phyloP scores from a whole-genome alignment of 192 early-diverging fungal genomes.

The Oehlia diaphana region DNA sequence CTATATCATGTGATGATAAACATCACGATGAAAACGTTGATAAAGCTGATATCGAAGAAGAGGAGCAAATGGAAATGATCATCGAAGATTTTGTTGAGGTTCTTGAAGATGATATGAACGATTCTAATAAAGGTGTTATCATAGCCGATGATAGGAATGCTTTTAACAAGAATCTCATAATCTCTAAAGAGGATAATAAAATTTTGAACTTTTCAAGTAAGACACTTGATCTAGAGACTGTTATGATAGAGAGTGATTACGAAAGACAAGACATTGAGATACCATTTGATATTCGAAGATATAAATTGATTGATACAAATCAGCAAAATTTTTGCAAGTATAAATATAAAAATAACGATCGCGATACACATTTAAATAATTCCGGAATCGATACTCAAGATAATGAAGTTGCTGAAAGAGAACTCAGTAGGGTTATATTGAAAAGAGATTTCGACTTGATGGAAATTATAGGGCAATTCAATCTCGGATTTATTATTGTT shows the following conservation, averaged over 20 bases:
- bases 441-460: conserved; percentile 84
- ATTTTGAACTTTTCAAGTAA: neutral
- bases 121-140: neutral
- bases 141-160: neutral
- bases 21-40: neutral
- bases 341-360: neutral
- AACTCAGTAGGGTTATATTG: conserved; percentile 57
- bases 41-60: neutral
- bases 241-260: neutral
- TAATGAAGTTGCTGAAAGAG: conserved; percentile 46
- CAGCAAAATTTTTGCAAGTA: neutral
- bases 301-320: neutral
- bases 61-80: neutral
- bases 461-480: conserved; percentile 94
- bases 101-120: neutral
- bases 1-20: neutral
- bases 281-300: conserved; percentile 6
- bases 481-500: conserved; percentile 91
- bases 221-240: neutral
- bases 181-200: neutral
- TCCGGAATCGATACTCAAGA: conserved; percentile 30
- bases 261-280: neutral
- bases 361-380: neutral
- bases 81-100: neutral
- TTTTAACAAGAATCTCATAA: neutral